phyloP scores from a whole-genome alignment of 345 rosid species.

The Geranium brycei region DNA sequence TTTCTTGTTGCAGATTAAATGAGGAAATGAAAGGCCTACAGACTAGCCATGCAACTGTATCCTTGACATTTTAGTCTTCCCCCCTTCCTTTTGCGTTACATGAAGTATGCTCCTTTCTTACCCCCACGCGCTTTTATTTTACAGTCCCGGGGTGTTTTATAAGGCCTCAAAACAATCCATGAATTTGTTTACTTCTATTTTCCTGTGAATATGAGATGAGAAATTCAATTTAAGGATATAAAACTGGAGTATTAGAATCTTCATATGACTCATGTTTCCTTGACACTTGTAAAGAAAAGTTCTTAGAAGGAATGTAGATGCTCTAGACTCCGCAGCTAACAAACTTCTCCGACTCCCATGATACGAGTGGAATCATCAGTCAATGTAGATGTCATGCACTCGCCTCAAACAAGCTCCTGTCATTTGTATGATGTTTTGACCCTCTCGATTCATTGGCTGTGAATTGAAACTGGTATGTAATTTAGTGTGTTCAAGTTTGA shows the following conservation, averaged over 20 bases:
- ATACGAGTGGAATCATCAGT: slow-evolving; percentile 9
- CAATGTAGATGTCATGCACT: slow-evolving; percentile 2
- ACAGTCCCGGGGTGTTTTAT: neutral
- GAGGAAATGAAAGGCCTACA: slow-evolving; percentile 77
- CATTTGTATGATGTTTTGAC: slow-evolving; percentile 28
- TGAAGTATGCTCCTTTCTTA: neutral
- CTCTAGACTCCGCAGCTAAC: slow-evolving; percentile 66
- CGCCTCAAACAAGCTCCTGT: slow-evolving; percentile 60
- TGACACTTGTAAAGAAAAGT: slow-evolving; percentile 42
- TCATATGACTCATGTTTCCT: slow-evolving; percentile 22
- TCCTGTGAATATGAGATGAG: neutral
- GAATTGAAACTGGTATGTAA: too few species aligned
- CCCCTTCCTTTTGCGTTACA: neutral
- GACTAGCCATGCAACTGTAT: slow-evolving; percentile 65
- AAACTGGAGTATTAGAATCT: neutral
- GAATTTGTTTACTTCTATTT: neutral
- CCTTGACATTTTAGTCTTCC: slow-evolving; percentile 24
- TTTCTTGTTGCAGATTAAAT: slow-evolving; percentile 48
- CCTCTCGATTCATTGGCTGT: too few species aligned
- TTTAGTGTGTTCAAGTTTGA: too few species aligned
- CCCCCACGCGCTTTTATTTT: neutral
- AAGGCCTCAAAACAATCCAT: neutral
- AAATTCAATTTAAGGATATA: too few species aligned
- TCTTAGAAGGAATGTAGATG: slow-evolving; percentile 72
- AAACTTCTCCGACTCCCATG: slow-evolving; percentile 50